phyloP scores from a whole-genome alignment of 1,284 basidiomycete species.

The Amylostereum areolatum region DNA sequence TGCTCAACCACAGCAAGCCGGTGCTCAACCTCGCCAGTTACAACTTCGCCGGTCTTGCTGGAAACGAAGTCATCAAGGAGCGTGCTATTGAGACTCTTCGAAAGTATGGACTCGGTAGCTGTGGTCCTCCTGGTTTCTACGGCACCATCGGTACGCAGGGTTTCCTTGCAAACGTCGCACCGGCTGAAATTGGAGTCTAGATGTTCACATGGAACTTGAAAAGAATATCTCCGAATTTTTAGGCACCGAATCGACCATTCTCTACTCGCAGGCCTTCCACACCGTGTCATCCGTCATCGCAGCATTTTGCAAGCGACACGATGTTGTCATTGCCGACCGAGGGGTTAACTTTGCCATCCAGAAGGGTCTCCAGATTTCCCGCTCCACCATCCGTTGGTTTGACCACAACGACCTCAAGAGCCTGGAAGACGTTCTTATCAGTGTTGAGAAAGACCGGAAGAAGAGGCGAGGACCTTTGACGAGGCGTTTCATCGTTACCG shows the following conservation, averaged over 20 bases:
- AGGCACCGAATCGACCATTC: constrained; percentile 82
- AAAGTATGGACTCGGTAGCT: constrained; percentile 93
- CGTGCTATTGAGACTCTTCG: constrained; percentile 83
- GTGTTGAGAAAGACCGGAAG: constrained; percentile 82
- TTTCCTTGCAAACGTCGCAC: too few species aligned
- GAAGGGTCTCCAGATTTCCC: constrained; percentile 95
- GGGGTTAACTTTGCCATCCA: constrained; percentile 94
- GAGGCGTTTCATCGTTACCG: constrained; percentile 92
- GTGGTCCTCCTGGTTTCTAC: constrained; percentile 97
- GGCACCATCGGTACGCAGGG: constrained; percentile 79
- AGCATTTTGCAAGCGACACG: constrained; percentile 96
- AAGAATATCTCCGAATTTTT: constrained; percentile 87
- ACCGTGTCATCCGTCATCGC: constrained; percentile 94
- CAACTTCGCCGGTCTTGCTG: constrained; percentile 91
- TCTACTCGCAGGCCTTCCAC: constrained; percentile 94
- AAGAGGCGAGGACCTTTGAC: constrained; percentile 81
- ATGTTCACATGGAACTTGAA: constrained; percentile 90
- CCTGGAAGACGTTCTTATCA: constrained; percentile 82
- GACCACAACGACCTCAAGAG: constrained; percentile 94
- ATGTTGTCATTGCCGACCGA: constrained; percentile 97
- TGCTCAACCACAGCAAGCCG: constrained; percentile 70
- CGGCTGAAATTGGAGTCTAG: constrained; percentile 31
- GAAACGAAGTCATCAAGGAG: constrained; percentile 84
- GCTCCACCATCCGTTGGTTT: constrained; percentile 91
- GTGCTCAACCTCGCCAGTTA: constrained; percentile 87